These are phyloP conservation scores for Amanita subjunquillea DNA, from an alignment of 768 basidiomycete genomes.

Conservation along the genomic window DNA sequence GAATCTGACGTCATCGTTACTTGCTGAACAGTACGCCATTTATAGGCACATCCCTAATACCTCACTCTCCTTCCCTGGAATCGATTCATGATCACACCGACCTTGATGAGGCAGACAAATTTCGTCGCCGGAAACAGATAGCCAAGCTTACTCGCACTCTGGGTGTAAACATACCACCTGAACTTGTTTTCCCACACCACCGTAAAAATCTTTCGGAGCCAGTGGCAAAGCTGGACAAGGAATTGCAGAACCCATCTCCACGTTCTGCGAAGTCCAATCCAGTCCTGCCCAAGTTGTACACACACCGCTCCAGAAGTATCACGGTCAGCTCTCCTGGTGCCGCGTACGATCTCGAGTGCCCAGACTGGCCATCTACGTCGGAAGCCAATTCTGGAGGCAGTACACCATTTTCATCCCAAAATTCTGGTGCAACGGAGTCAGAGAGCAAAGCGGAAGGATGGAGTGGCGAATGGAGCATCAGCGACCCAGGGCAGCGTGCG, in stretches of 20 bases:
- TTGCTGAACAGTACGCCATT: too few species aligned
- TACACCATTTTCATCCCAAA: not conserved
- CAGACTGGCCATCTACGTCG: not conserved
- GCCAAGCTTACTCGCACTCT: conserved; percentile 41
- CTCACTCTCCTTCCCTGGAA: not conserved
- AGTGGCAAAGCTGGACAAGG: not conserved
- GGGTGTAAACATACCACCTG: conserved; percentile 40
- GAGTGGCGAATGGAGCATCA: conserved; percentile 24
- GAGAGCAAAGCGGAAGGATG: conserved; percentile 16
- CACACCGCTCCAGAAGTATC: not conserved
- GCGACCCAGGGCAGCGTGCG: conserved; percentile 16
- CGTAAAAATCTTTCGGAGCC: not conserved
- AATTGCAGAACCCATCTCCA: not conserved
- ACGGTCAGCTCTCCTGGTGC: not conserved
- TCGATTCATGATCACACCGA: not conserved
- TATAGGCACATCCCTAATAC: not conserved
- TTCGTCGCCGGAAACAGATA: conserved; percentile 26
- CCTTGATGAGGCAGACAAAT: not conserved
- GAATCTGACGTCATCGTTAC: not conserved
- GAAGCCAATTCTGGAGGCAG: not conserved
- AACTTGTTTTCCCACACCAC: conserved; percentile 26
- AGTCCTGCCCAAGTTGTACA: not conserved
- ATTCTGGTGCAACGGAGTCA: not conserved
- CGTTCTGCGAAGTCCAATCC: not conserved
- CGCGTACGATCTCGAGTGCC: not conserved